These are phyloP conservation scores for Cercophora sp. DNA, from an alignment of 495 filamentous ascomycete genomes.

Conservation along the genomic window DNA sequence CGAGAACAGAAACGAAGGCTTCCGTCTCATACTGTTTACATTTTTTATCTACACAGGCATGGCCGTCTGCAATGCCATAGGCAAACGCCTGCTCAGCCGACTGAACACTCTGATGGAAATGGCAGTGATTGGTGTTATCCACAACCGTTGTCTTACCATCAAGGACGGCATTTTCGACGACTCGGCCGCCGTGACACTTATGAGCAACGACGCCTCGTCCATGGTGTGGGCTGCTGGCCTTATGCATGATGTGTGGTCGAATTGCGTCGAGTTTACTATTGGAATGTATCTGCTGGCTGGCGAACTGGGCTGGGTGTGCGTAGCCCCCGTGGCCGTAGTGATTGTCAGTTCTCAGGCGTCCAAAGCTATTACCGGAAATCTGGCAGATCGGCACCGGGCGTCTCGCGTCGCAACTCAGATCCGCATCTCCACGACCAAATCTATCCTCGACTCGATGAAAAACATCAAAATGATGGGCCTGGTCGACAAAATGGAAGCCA, in stretches of 20 bases:
- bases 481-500: slow-evolving; percentile 30
- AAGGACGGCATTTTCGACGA: slow-evolving; percentile 42
- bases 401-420: slow-evolving; percentile 49
- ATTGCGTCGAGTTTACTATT: slow-evolving; percentile 51
- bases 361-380: slow-evolving; percentile 39
- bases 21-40: slow-evolving; percentile 54
- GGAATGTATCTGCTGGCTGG: slow-evolving; percentile 54
- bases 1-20: slow-evolving; percentile 46
- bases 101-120: slow-evolving; percentile 54
- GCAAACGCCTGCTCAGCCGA: slow-evolving; percentile 48
- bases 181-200: slow-evolving; percentile 56
- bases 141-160: slow-evolving; percentile 48
- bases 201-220: slow-evolving; percentile 43
- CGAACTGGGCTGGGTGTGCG: slow-evolving; percentile 50
- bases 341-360: slow-evolving; percentile 26
- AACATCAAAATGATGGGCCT: slow-evolving; percentile 60
- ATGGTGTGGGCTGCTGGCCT: slow-evolving; percentile 24
- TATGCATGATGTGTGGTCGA: slow-evolving; percentile 44
- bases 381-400: slow-evolving; percentile 40
- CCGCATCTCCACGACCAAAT: slow-evolving; percentile 48
- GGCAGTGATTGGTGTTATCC: slow-evolving; percentile 54
- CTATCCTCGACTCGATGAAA: slow-evolving; percentile 55
- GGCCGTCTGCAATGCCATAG: slow-evolving; percentile 37
- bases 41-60: slow-evolving; percentile 57
- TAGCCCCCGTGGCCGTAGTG: slow-evolving; percentile 51